Evolutionary conservation across 2,329 filamentous ascomycete genomes (phyloP).

Genomic region (Ophiostoma angusticollis): DNA sequence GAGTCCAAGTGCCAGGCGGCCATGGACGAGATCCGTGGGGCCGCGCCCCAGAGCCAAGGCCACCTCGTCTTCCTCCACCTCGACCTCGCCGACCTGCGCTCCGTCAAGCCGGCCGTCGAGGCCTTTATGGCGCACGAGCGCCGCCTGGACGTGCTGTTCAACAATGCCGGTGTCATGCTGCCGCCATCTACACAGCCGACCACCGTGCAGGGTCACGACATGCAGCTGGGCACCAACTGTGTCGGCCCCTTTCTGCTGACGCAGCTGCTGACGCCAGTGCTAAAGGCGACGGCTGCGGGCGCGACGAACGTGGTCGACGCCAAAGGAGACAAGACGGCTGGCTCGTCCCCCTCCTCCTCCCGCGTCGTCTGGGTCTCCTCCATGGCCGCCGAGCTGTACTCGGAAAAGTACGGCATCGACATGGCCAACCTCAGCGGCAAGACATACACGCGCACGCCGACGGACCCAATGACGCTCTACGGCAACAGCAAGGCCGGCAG

Average conservation of each 20-base stretch:
- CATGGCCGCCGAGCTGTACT: slow-evolving; percentile 6
- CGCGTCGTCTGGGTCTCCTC: slow-evolving; percentile 19
- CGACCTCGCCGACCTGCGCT: slow-evolving; percentile 19
- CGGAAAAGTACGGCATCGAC: slow-evolving; percentile 11
- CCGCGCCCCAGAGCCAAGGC: slow-evolving; percentile 13
- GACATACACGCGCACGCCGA: slow-evolving; percentile 9
- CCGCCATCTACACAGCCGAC: slow-evolving; percentile 13
- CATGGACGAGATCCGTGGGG: slow-evolving; percentile 26
- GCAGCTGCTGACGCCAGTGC: slow-evolving; percentile 16
- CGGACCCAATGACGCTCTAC: slow-evolving; percentile 11
- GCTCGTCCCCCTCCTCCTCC: no score
- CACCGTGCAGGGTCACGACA: slow-evolving; percentile 34
- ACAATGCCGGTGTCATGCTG: slow-evolving; percentile 29
- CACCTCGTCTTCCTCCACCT: slow-evolving; percentile 23
- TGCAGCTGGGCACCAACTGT: slow-evolving; percentile 15
- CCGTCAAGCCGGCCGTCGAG: slow-evolving; percentile 16
- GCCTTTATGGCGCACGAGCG: slow-evolving; percentile 15
- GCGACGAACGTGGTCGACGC: no score
- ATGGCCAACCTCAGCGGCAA: slow-evolving; percentile 13
- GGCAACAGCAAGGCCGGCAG: slow-evolving; percentile 17
- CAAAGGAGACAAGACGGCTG: no score
- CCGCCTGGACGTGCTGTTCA: slow-evolving; percentile 25
- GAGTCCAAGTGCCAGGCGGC: slow-evolving; percentile 26
- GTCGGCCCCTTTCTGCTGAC: slow-evolving; percentile 15
- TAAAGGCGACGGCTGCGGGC: slow-evolving; percentile 12